Evolutionary conservation across 495 filamentous ascomycete species (phyloP).

Genomic region (Aspergillus cavernicola): DNA sequence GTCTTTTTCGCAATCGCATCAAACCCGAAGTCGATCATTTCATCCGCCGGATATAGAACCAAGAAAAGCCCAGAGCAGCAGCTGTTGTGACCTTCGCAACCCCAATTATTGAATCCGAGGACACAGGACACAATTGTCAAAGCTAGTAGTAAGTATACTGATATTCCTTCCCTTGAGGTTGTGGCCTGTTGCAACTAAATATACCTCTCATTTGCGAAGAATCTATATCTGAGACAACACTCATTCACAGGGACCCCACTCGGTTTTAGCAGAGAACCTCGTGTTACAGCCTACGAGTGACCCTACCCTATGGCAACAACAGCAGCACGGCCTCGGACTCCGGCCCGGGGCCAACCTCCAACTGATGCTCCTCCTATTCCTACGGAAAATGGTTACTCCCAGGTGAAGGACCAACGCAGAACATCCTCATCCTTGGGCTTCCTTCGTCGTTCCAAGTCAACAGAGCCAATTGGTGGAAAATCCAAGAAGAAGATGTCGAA

Average conservation of each 20-base stretch:
- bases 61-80: too few relatives aligned
- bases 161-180: neutral
- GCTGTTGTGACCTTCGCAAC: too few relatives aligned
- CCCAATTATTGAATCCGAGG: too few relatives aligned
- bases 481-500: constrained; percentile 58
- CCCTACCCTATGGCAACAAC: constrained; percentile 25
- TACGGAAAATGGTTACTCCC: constrained; percentile 27
- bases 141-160: too few relatives aligned
- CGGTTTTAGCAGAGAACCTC: constrained; percentile 11
- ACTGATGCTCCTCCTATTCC: constrained; percentile 16
- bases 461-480: constrained; percentile 48
- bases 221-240: constrained; percentile 27
- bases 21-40: neutral
- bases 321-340: constrained; percentile 23
- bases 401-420: constrained; percentile 27
- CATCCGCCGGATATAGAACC: neutral
- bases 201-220: constrained; percentile 4
- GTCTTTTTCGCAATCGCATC: neutral
- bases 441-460: constrained; percentile 78
- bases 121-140: neutral
- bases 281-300: constrained; percentile 20
- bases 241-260: constrained; percentile 22
- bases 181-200: constrained; percentile 3
- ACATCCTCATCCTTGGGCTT: constrained; percentile 54
- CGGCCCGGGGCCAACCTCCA: constrained; percentile 19